phyloP scores from a whole-genome alignment of 371 early-diverging fungal genomes.

The Actinomortierella wolfii region DNA sequence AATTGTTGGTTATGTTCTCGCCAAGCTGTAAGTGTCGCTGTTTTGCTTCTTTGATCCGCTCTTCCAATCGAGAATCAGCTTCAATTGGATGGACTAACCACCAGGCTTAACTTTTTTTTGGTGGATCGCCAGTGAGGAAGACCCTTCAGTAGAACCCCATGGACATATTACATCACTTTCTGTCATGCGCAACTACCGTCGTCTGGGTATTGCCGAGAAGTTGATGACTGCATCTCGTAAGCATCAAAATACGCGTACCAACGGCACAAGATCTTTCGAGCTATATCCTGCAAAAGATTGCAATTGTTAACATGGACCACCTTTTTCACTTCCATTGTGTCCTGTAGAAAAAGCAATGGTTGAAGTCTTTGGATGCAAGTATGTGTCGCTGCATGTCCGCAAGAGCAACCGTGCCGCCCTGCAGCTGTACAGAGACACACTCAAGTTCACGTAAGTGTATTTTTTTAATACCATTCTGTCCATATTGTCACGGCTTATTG shows the following conservation, averaged over 20 bases:
- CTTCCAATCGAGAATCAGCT: slow-evolving; percentile 1
- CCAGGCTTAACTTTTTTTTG: not conserved
- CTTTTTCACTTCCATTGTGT: not conserved
- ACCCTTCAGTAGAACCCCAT: slow-evolving; percentile 74
- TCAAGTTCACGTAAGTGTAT: slow-evolving; percentile 80
- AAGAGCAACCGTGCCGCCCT: slow-evolving; percentile 94
- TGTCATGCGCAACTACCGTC: slow-evolving; percentile 94
- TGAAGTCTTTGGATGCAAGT: slow-evolving; percentile 84
- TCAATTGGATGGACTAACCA: not conserved
- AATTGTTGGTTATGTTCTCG: slow-evolving; percentile 96
- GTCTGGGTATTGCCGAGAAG: slow-evolving; percentile 94
- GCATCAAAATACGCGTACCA: too few relatives aligned
- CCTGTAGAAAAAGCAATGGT: slow-evolving; percentile 83
- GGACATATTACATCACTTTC: slow-evolving; percentile 97
- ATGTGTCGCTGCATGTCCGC: slow-evolving; percentile 93
- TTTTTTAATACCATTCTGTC: not conserved
- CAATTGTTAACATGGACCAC: not conserved
- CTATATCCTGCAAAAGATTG: too few relatives aligned
- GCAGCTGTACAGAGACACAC: slow-evolving; percentile 88
- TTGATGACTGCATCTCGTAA: slow-evolving; percentile 92
- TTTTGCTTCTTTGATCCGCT: slow-evolving; percentile 4
- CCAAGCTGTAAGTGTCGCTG: slow-evolving; percentile 80
- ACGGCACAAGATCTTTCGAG: too few relatives aligned
- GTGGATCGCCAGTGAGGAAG: slow-evolving; percentile 77
- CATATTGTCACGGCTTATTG: not conserved